Evolutionary conservation across 2,329 filamentous ascomycete genomes (phyloP), one percentile per base, ranked within the genome.

Genomic region (Leptographium wingfieldii): DNA sequence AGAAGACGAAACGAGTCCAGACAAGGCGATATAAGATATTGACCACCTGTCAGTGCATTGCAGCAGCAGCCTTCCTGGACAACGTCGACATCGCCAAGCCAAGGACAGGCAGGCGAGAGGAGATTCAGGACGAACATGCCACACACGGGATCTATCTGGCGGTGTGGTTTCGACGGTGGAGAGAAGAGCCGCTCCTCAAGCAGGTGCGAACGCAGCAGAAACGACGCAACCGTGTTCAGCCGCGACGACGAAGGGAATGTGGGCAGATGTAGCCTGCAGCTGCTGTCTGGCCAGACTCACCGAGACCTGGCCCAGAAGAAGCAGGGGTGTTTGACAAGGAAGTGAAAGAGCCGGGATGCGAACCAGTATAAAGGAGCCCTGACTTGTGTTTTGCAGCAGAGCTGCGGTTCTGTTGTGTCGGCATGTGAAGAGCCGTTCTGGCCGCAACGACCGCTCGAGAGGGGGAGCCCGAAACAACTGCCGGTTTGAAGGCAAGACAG

Each of bases 61-160:
- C 72, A 3, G 60, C 63, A 7, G 66, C 69, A 10, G 63, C 65
- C 0, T 66, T 70, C 6, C 57, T 72, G 11, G 71, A 71, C 7
- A 73, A 72, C 33, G 70, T 73, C 5, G 68, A 67, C 63, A 68
- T 73, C 40, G 61, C 55, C 6, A 68, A 66, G 27, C 55, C 6
- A 68, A 66, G 27, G 60, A 57, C 11, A 48, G 43, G 5, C 27
- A 31, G 49, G 49, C 16, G 35, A 35, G 5, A 52, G 31, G 14
- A 52, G 5, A 19, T n/a, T 9, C 19, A n/a, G 19, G 9, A 19
- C 16, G 16, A 46, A 19, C 57, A 60, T 14, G 58, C 61, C 29
- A 51, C 49, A 14, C 38, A 25, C 12, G 59, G 62, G 16, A 33
- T 64, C 16, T 63, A 60, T 14, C 58, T 63, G 31, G 19, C 57